phyloP scores from a whole-genome alignment of 2,329 filamentous ascomycete species.

The Akanthomyces dipterigenus region DNA sequence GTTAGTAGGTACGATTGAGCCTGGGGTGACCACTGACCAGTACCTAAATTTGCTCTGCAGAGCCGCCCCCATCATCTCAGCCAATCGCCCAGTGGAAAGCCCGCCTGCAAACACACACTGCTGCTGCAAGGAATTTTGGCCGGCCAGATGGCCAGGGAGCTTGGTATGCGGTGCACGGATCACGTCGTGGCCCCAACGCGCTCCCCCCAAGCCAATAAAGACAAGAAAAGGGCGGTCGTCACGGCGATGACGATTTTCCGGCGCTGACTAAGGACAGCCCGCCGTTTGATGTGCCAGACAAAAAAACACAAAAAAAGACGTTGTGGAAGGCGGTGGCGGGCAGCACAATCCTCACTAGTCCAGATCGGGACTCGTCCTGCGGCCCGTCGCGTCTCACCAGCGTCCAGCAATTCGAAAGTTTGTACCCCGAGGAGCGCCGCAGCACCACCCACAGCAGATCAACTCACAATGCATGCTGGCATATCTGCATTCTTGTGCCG shows the following conservation, averaged over 20 bases:
- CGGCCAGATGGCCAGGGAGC: neutral
- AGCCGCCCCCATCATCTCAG: neutral
- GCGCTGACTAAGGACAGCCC: neutral
- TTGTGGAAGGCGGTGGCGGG: neutral
- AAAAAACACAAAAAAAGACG: neutral
- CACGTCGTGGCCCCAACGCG: neutral
- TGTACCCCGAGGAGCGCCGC: neutral
- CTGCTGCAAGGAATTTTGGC: neutral
- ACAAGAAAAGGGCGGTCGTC: slow-evolving; percentile 22
- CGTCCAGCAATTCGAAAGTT: neutral
- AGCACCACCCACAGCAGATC: neutral
- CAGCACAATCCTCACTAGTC: neutral
- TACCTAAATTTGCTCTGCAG: neutral
- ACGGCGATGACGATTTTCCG: slow-evolving; percentile 26
- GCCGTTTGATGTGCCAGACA: too few species aligned
- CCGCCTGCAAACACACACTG: neutral
- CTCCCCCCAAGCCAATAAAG: neutral
- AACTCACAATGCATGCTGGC: neutral
- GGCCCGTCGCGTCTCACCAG: slow-evolving; percentile 11
- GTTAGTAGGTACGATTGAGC: neutral
- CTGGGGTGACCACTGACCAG: neutral
- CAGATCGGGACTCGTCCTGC: neutral
- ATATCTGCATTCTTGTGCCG: neutral
- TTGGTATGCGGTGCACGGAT: slow-evolving; percentile 11
- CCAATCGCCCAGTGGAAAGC: neutral